Base-by-base conservation (phyloP, 306 rosid species). In the Quercus cerris region DNA sequence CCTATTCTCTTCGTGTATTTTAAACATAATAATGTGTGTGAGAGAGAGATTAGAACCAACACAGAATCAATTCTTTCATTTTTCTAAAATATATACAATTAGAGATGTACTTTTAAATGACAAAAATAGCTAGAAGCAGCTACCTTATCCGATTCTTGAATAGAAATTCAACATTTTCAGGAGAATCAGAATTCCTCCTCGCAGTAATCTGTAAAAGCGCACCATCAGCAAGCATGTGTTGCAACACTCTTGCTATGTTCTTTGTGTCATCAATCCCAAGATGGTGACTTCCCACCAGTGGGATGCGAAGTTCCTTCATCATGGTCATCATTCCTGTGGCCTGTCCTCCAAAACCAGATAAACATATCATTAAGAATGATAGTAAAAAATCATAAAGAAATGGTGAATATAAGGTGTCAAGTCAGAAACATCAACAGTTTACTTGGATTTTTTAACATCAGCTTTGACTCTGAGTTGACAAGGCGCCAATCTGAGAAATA, bases 241-340 rank as follows among this genome's bases (percentile, higher is more conserved):
- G 97, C 64, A 93, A 75, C 20, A 91, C 97, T 82, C 97, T 88
- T 54, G 92, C 72, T 54, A 94, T 93, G 93, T 93, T 94, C 93
- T 88, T 88, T 28, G 94, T 84, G 84, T 94, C 99, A 76, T 94
- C 99, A 79, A 94, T 90, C 56, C 99, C 99, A 77, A 94, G 99
- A 86, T 94, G 99, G 85, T 93, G 97, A 76, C 97, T 93, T 91
- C 97, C 99, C 78, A 75, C 2, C 86, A 89, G 79, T 14, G 94
- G 95, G 78, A 94, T 79, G 10, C 78, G 85, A 25, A 94, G 94
- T 83, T 94, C 90, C 82, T 78, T 93, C 97, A 94, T 86, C 99
- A 94, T 92, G 54, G 95, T 84, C 80, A 82, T 56, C 99, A 94
- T 94, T 85, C 99, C 99, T 5, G 97, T 82, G 54, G 99, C 97